Conservation (phyloP, 2,329 filamentous ascomycete genomes). For the Colletotrichum camelliae region DNA sequence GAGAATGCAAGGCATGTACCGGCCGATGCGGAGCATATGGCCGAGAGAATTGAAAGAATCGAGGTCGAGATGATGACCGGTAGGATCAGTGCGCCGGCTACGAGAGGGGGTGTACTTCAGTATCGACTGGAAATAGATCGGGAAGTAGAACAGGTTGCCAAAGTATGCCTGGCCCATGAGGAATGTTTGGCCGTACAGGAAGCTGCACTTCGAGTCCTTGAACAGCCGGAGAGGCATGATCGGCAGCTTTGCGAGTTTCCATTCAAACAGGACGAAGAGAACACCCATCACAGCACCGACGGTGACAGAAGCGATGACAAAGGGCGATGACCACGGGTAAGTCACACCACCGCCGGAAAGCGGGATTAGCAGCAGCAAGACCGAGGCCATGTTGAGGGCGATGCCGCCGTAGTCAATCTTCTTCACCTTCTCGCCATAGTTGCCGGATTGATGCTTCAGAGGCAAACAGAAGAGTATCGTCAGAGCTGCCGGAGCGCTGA, state of each 20-base stretch:
- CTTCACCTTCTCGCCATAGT: conserved; percentile 28
- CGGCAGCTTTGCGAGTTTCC: conserved; percentile 30
- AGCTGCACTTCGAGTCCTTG: conserved; percentile 25
- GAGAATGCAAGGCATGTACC: conserved; percentile 33
- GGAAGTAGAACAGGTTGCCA: conserved; percentile 33
- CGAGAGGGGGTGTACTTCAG: conserved; percentile 29
- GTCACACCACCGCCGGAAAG: conserved; percentile 31
- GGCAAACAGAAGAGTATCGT: conserved; percentile 32
- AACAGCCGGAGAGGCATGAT: conserved; percentile 33
- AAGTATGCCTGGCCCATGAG: conserved; percentile 33
- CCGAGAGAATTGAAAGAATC: conserved; percentile 31
- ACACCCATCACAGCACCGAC: conserved; percentile 25
- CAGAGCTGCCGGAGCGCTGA: conserved; percentile 23
- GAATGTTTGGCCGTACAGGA: conserved; percentile 27
- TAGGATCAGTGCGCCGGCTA: conserved; percentile 33
- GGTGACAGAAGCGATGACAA: conserved; percentile 28
- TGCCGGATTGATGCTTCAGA: conserved; percentile 26
- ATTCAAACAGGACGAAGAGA: conserved; percentile 31
- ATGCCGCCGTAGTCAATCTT: conserved; percentile 34
- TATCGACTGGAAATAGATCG: conserved; percentile 37
- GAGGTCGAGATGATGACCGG: conserved; percentile 33
- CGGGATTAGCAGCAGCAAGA: conserved; percentile 30
- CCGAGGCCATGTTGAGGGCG: conserved; percentile 29
- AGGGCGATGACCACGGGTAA: conserved; percentile 30
- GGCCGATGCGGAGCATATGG: conserved; percentile 31